Evolutionary conservation across 306 rosid genomes (phyloP), one percentile per base, ranked within the genome.

Genomic region (Malus fusca): DNA sequence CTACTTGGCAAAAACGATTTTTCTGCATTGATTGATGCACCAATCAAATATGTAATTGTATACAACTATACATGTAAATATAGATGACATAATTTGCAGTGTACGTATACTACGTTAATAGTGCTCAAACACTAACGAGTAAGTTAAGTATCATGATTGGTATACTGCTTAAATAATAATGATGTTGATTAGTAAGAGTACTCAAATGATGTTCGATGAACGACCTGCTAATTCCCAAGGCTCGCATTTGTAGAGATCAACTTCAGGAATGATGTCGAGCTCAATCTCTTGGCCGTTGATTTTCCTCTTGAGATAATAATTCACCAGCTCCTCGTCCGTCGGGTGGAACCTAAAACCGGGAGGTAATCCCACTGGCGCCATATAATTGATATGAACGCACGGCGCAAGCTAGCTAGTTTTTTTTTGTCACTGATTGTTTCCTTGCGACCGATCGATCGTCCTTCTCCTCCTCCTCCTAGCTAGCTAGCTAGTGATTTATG

Each of bases 341-440:
- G 99, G 99, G 79, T 95, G 99, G 80, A 95, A 95, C 84, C 99
- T 84, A 78, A 95, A 95, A 64, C 99, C 99, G n/a, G 99, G 99
- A 75, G 99, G 99, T 82, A 95, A 85, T 68, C 99, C 99, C 26
- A 95, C 97, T 22, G 97, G 95, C 68, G 97, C 93, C 99, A 95
- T 93, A 21, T 72, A 61, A 61, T 61, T 22, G 19, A n/a, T 56
- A 19, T 19, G 26, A 19, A 56, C 4, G 62, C 5, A n/a, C 25
- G 28, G 25, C 62, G 13, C 13, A 56, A 56, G 23, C 62, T 19
- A 56, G 26, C 28, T 48, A 48, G 53, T 48, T 15, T 48, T 14
- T 3, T 35, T 6, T 56, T 56, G 61, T 21, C n/a, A 11, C 62
- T 7, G 12, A 11, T 11, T 56, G 62, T 22, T 56, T 56, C 53